Conservation (phyloP, 495 filamentous ascomycete species). For the Aspergillus biplanus region DNA sequence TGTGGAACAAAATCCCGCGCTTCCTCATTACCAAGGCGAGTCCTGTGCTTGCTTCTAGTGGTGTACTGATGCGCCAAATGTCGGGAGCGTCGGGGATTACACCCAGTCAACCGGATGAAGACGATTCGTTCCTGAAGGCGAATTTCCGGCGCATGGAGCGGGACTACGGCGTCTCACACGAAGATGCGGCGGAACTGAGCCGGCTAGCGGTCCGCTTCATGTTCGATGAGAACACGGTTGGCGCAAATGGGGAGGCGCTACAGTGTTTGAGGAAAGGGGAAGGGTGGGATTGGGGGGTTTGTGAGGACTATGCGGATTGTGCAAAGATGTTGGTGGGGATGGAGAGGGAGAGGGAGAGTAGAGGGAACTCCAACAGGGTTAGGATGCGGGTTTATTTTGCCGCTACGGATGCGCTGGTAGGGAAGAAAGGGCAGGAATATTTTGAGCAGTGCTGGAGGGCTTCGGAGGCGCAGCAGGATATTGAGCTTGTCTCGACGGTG, state of each 20-base stretch:
- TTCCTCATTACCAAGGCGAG: conserved; percentile 36
- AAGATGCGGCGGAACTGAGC: conserved; percentile 29
- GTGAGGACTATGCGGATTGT: conserved; percentile 35
- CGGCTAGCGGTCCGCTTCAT: conserved; percentile 24
- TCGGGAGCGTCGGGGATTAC: conserved; percentile 6
- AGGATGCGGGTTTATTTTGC: conserved; percentile 33
- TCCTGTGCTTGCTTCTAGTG: conserved; percentile 30
- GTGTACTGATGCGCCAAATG: conserved; percentile 19
- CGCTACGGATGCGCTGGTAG: conserved; percentile 35
- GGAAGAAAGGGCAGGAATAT: conserved; percentile 34
- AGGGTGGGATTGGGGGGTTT: conserved; percentile 31
- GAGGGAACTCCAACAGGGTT: conserved; percentile 4
- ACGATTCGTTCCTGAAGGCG: conserved; percentile 13
- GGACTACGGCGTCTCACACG: conserved; percentile 24
- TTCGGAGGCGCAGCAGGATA: conserved; percentile 12
- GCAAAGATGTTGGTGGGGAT: conserved; percentile 22
- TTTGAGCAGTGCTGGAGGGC: conserved; percentile 36
- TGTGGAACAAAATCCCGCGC: conserved; percentile 39
- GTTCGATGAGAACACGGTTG: conserved; percentile 33
- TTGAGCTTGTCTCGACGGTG: conserved; percentile 25
- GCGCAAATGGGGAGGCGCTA: conserved; percentile 40
- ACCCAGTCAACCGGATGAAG: background rate
- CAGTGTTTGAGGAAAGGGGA: conserved; percentile 34
- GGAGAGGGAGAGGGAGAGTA: conserved; percentile 2
- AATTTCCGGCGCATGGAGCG: conserved; percentile 26